Base-by-base conservation (phyloP, 1,139 yeast genomes). In the Saccharomyces hybrid region DNA sequence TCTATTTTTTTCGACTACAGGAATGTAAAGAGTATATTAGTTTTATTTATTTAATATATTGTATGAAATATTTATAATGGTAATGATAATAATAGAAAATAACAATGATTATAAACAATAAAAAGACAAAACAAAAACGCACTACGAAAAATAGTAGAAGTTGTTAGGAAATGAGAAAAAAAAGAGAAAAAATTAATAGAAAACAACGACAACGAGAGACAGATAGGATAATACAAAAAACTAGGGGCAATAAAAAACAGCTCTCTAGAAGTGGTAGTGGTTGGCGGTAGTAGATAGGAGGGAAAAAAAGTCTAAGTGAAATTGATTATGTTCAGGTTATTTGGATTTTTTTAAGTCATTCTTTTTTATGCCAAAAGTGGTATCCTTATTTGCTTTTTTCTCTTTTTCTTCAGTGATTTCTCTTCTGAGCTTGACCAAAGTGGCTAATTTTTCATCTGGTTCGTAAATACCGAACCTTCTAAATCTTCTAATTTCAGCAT, bases 401-500 rank as follows among this genome's bases (percentile, higher is more conserved):
- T 38, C 48, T 28, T 38, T 46, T 13, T 52, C 52, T 3, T 48
- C 55, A 16, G 44, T 44, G 16, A 62, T 56, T 46, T 60, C 63
- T 51, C 64, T 73, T 64, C 76, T 72, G 42, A 61, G 59, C 29
- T 57, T 53, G 4, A 71, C 70, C 31, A 73, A 52, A 48, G 74
- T 71, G 48, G 69, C 62, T 53, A 84, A 65, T 46, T 68, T 72
- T 2, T 76, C 79, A 58, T 75, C 74, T 16, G 80, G 72, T 55
- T 76, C 76, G 60, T 79, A 71, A 52, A 85, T 80, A 44, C 91
- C 91, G 61, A 69, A 82, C 61, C 80, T 77, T 75, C 91, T 83
- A 70, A 79, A 73, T 54, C 72, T 64, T 58, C 70, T 71, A 52
- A 73, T 69, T 55, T 70, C 73, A 50, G 64, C 62, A 55, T 69